Evolutionary conservation across 2,329 filamentous ascomycete genomes (phyloP).

Genomic region (Leptographium wingfieldii): DNA sequence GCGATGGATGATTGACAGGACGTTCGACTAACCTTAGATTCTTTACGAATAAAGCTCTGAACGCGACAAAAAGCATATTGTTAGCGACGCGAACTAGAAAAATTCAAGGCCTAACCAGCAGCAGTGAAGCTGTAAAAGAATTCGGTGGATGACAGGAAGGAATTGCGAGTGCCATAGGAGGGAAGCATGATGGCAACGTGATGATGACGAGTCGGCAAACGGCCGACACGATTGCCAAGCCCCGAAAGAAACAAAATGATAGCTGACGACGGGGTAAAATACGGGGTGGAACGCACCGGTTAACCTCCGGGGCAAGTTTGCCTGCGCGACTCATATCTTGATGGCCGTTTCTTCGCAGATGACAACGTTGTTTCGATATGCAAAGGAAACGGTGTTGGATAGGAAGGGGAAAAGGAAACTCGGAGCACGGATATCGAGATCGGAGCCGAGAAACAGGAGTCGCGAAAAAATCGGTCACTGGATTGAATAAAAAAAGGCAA

Average conservation of each 20-base stretch:
- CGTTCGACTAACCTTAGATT: slow-evolving; percentile 73
- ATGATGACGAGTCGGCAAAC: background rate
- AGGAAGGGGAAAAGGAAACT: background rate
- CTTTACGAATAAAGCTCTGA: slow-evolving; percentile 98
- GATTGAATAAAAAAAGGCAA: background rate
- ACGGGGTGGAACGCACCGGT: slow-evolving; percentile 50
- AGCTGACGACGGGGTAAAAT: background rate
- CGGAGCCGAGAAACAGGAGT: background rate
- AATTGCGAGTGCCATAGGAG: background rate
- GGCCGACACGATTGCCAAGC: background rate
- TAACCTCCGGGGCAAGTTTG: slow-evolving; percentile 99
- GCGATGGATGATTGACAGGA: slow-evolving; percentile 15
- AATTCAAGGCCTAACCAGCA: background rate
- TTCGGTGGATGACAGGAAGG: background rate
- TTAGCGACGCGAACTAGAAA: slow-evolving; percentile 13
- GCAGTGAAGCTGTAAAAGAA: background rate
- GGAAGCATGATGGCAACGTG: background rate
- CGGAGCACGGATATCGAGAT: background rate
- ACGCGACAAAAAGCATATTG: slow-evolving; percentile 12
- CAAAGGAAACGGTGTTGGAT: background rate
- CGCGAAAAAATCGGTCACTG: slow-evolving; percentile 3
- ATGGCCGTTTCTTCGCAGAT: slow-evolving; percentile 19
- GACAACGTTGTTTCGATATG: background rate
- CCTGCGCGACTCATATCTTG: slow-evolving; percentile 90
- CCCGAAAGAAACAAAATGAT: background rate